These are phyloP conservation scores for Oryza longistaminata DNA, from an alignment of 176 grass and related monocot genomes.

Conservation along the genomic window DNA sequence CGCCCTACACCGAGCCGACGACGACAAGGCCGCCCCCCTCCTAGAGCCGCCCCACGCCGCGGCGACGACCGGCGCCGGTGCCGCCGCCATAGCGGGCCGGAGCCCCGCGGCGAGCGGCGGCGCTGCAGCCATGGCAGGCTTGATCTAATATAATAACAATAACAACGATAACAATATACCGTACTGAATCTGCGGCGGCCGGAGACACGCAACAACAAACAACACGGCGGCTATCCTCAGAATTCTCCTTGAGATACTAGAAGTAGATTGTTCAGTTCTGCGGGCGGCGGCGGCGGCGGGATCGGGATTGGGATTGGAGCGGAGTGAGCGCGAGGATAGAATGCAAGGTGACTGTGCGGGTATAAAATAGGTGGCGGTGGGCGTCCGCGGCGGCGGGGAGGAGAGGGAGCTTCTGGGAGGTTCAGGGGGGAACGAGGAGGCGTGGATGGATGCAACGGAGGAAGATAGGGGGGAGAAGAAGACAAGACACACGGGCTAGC, in stretches of 20 bases:
- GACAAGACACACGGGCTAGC: too few relatives aligned
- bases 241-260: background rate
- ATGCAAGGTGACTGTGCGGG: background rate
- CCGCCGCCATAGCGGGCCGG: background rate
- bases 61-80: conserved; percentile 36
- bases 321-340: background rate
- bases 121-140: conserved; percentile 40
- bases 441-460: background rate
- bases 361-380: background rate
- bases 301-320: background rate
- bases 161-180: background rate
- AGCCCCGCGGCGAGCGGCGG: conserved; percentile 27
- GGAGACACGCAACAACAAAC: too few relatives aligned
- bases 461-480: too few relatives aligned
- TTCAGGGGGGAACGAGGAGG: conserved; percentile 29
- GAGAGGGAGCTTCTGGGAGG: conserved; percentile 40
- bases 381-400: background rate
- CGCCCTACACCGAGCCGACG: background rate
- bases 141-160: too few relatives aligned
- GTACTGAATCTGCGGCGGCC: background rate
- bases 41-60: conserved; percentile 41
- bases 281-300: background rate
- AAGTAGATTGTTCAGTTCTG: background rate
- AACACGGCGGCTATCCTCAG: background rate
- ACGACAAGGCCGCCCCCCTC: background rate